Evolutionary conservation across 73 alveolate species (phyloP).

Genomic region (Stentor coeruleus): DNA sequence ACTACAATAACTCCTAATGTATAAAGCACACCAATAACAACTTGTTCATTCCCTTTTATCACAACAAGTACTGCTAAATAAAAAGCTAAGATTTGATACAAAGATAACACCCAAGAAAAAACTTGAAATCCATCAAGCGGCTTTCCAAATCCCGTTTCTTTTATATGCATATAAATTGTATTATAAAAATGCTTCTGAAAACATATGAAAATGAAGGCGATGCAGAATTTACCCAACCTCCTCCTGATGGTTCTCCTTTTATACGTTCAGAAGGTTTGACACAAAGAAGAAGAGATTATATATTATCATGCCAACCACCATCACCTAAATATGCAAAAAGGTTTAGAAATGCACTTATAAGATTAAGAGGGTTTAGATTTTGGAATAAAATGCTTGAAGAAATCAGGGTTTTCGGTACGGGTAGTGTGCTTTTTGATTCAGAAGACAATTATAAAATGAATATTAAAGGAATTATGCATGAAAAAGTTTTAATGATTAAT

Average conservation of each 20-base stretch:
- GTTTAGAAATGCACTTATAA: background rate
- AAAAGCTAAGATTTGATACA: no score
- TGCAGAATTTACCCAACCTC: background rate
- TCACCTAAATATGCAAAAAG: background rate
- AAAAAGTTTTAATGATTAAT: background rate
- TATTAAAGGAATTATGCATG: background rate
- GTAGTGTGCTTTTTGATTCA: constrained; percentile 36
- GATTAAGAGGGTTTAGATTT: background rate
- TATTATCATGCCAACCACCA: background rate
- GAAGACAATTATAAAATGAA: constrained; percentile 3
- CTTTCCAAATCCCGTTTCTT: no score
- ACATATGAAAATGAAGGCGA: no score
- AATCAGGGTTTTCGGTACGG: constrained; percentile 39
- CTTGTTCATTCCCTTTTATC: no score
- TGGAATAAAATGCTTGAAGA: constrained; percentile 28
- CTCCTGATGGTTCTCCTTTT: background rate
- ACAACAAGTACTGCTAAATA: no score
- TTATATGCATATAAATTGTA: no score
- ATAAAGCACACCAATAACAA: no score
- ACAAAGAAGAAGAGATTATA: background rate
- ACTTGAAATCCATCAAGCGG: background rate
- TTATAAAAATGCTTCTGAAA: no score
- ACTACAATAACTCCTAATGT: no score
- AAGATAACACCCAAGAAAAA: background rate
- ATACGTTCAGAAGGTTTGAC: background rate